Evolutionary conservation across 306 rosid species (phyloP).

Genomic region (Gastrolobium villosum): DNA sequence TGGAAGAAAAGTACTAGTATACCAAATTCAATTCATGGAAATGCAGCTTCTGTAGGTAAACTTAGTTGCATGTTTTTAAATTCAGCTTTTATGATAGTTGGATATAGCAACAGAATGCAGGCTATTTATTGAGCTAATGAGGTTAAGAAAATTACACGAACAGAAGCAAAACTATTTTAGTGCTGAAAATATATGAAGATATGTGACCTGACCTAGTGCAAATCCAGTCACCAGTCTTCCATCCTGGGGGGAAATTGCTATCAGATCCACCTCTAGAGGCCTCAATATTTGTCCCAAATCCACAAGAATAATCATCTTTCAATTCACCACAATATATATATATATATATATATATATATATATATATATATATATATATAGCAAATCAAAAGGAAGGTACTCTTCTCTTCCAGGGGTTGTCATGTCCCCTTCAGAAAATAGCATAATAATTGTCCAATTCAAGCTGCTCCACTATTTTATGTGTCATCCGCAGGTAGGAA

Average conservation of each 20-base stretch:
- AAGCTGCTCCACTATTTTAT: conserved; percentile 61
- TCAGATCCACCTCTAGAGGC: conserved; percentile 64
- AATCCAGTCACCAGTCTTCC: conserved; percentile 95
- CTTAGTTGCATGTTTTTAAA: background rate
- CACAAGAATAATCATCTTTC: conserved; percentile 59
- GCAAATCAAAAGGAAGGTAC: too few species aligned
- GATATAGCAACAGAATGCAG: background rate
- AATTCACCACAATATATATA: conserved; percentile 73
- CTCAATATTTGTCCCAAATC: conserved; percentile 52
- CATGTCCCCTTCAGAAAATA: conserved; percentile 46
- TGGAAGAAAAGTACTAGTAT: background rate
- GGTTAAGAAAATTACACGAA: conserved; percentile 10
- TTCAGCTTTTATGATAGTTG: background rate
- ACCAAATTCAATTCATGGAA: conserved; percentile 1
- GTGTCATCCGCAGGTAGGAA: conserved; percentile 63
- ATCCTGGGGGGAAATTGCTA: conserved; percentile 77
- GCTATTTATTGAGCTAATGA: conserved; percentile 6
- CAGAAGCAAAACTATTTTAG: background rate
- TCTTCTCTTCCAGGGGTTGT: conserved; percentile 47
- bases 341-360: too few species aligned
- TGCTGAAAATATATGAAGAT: background rate
- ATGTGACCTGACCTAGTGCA: conserved; percentile 69
- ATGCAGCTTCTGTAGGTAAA: conserved; percentile 29
- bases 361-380: too few species aligned
- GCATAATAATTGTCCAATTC: conserved; percentile 63